Evolutionary conservation across 345 rosid genomes (phyloP), one percentile per base, ranked within the genome.

Genomic region (Eucalyptus globulus): DNA sequence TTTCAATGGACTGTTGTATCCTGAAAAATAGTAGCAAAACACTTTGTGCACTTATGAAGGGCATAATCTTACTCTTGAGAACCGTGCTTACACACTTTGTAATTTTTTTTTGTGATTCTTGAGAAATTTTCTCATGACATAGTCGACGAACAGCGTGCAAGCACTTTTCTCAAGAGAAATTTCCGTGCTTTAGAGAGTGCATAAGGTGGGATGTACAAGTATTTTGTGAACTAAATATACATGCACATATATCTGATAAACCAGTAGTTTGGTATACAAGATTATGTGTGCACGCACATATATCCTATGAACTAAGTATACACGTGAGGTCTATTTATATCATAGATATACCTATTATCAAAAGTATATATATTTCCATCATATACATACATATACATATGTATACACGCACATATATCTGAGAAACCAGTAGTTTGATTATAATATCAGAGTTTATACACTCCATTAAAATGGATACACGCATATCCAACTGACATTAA

Each of bases 181-280:
- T 65, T 29, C 37, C 19, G 19, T 1, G 5, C 72, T 65, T n/a
- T 14, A 65, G 17, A 65, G 19, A 65, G 19, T 29, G 72, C 34
- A n/a, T 14, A 65, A 14, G 37, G 76, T 1, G 21, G 0, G 67
- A 60, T 60, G 14, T 0, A 16, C 3, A 12, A 0, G 16, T 60
- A 60, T 26, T 19, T 19, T 53, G 56, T 53, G 56, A 53, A 53
- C 56, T 53, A 51, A 7, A 51, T 17, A 17, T 51, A 17, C 56
- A 51, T 3, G 56, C 22, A 51, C 56, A 4, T 54, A 54, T 54
- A 54, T 54, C 0, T 4, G 5, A 54, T 8, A 54, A 19, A 54
- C 26, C 3, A 54, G 2, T 17, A 54, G 8, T 51, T 51, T 16
- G 54, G 54, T 51, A 16, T 51, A 16, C 4, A 51, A 0, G 54